Base-by-base conservation (phyloP, 1,284 basidiomycete species). In the Leccinum fuscescens region DNA sequence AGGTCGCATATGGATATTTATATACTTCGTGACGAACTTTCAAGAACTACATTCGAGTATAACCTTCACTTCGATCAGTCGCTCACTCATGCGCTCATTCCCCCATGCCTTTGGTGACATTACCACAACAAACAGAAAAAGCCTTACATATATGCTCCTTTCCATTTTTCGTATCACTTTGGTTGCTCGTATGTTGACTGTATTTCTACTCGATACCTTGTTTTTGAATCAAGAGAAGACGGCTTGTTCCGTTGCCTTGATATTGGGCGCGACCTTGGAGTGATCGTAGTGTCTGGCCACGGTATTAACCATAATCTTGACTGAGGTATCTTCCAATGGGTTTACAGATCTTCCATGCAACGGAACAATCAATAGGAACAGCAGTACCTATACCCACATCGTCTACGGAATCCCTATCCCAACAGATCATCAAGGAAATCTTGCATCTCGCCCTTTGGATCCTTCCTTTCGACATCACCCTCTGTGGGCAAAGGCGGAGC, bases 371-470 rank as follows among this genome's bases (percentile, higher is more conserved):
- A 15, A 49, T 27, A 49, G 17, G 42, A 44, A 12, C 48, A 49
- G 22, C 14, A 49, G 48, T 49, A 15, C 12, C 15, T 20, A 24
- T 15, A 49, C 20, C 22, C 22, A 4, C 27, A 51, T 29, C 8
- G n/a, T 11, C 31, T 22, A 24, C 3, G 5, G 8, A 15, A 6
- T 54, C 33, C 78, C 24, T 72, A 86, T 15, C 71, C 69, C 11
- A 90, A 70, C 3, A 92, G 69, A 56, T 90, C 88, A 62, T 91
- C 89, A 37, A 91, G 72, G 66, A 89, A 91, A 49, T 85, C 85
- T 72, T 91, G 82, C 87, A 91, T 87, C 51, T 85, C 79, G 39
- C 76, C 76, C 67, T 84, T 86, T 17, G 81, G 76, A 42, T 76
- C 74, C 69, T 84, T 85, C 17, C 81, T 84, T 14, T 72, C 69